Base-by-base conservation (phyloP, 1,284 basidiomycete genomes). In the Cystobasidium sp. region DNA sequence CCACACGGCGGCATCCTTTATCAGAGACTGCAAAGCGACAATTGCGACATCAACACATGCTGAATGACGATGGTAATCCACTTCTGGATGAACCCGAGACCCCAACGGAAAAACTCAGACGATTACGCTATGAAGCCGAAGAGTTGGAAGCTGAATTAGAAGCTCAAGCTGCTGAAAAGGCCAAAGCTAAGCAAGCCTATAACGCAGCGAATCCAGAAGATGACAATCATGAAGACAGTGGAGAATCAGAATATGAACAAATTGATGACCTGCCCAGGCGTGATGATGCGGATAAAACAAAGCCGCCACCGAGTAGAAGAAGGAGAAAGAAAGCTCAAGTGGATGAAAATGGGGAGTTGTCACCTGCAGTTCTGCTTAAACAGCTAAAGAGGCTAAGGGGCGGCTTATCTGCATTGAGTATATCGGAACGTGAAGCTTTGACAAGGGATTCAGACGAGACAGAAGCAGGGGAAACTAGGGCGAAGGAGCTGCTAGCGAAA, bases 121-220 rank as follows among this genome's bases (percentile, higher is more conserved):
- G 85, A 22, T 78, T 86, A 9, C 81, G 84, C 61, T 82, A 81
- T 20, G 85, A 86, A 74, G 77, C 85, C 1, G 81, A 81, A 4
- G 83, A 85, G 73, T 79, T 86, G 6, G 85, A 86, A 77, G 76
- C 79, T 53, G 82, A 85, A 46, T 76, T 85, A 7, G 66, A 75
- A 49, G 62, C 74, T 16, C 68, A 76, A 22, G 76, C 76, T 39
- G 49, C 41, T 6, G 49, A 59, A 37, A 64, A 67, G 14, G 51
- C 58, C 71, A 37, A 62, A 56, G 14, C 47, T 55, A 16, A 56
- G 66, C n/a, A 18, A 58, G 41, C 37, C 6, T 37, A 9, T 4
- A 18, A 20, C 39, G 18, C 56, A 22, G 41, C 52, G 49, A 59
- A 53, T 31, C 31, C 31, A 37, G 64, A 64, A 16, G 53, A 41